These are phyloP conservation scores for Sanguinoderma infundibulare DNA, from an alignment of 1,284 basidiomycete genomes.

Conservation along the genomic window DNA sequence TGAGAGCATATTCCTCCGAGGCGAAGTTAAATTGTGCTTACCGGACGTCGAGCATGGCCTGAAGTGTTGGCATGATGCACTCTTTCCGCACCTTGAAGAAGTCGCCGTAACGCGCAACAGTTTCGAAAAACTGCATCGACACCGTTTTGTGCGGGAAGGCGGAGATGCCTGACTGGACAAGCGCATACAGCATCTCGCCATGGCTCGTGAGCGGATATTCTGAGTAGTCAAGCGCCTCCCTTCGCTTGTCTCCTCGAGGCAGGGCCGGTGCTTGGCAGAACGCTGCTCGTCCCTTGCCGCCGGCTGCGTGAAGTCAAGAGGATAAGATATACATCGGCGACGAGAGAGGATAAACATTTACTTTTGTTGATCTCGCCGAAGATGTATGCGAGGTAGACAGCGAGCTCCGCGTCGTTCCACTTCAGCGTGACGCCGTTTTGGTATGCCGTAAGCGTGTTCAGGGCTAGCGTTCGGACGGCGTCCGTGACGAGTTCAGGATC, in stretches of 20 bases:
- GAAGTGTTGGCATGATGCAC: constrained; percentile 84
- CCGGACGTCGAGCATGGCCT: constrained; percentile 88
- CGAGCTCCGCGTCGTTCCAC: constrained; percentile 96
- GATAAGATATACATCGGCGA: neutral
- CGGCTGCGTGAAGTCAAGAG: constrained; percentile 47
- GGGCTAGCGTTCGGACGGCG: constrained; percentile 71
- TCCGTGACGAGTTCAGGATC: constrained; percentile 82
- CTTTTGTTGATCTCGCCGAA: constrained; percentile 90
- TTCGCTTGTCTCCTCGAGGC: constrained; percentile 68
- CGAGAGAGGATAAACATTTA: constrained; percentile 44
- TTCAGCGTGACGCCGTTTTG: constrained; percentile 63
- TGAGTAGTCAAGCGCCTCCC: constrained; percentile 72
- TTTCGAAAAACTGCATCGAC: constrained; percentile 95
- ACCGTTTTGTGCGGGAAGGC: constrained; percentile 88
- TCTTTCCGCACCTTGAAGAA: constrained; percentile 95
- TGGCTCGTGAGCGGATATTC: constrained; percentile 88
- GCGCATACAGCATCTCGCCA: constrained; percentile 87
- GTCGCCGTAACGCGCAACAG: constrained; percentile 89
- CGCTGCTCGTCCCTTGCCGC: constrained; percentile 74
- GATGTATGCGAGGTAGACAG: constrained; percentile 89
- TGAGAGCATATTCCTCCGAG: constrained; percentile 4
- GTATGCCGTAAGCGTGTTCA: constrained; percentile 75
- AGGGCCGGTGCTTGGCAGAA: constrained; percentile 76
- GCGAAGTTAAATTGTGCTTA: constrained; percentile 38
- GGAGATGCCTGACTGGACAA: constrained; percentile 85